phyloP scores from a whole-genome alignment of 495 filamentous ascomycete genomes.

The Aspergillus carlsbadensis region DNA sequence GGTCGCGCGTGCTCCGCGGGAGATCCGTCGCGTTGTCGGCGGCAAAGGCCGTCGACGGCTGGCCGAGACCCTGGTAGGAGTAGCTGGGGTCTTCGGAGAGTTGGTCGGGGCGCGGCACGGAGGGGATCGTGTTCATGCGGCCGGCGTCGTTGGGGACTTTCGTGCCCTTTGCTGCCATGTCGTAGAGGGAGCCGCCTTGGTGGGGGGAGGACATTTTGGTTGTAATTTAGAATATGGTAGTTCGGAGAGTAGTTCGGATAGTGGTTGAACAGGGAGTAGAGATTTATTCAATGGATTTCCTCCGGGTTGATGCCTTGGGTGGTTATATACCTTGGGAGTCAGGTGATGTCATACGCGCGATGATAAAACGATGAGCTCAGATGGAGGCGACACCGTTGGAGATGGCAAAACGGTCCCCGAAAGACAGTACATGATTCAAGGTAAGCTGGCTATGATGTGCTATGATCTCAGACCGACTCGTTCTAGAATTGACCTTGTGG shows the following conservation, averaged over 20 bases:
- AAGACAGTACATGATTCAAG: not conserved
- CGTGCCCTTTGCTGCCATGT: constrained; percentile 56
- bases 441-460: no score
- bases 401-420: not conserved
- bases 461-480: no score
- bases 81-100: constrained; percentile 28
- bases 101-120: constrained; percentile 56
- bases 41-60: constrained; percentile 40
- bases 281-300: no score
- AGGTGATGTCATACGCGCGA: not conserved
- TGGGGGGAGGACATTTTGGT: constrained; percentile 26
- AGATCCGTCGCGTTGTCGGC: constrained; percentile 54
- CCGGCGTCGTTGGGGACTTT: constrained; percentile 54
- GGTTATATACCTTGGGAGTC: not conserved
- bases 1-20: constrained; percentile 47
- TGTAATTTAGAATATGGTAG: not conserved
- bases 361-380: not conserved
- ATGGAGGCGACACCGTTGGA: not conserved
- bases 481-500: no score
- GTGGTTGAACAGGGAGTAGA: not conserved
- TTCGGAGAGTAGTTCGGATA: no score
- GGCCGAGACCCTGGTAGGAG: constrained; percentile 30
- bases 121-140: constrained; percentile 51
- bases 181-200: constrained; percentile 35
- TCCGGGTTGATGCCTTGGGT: no score